Evolutionary conservation across 202 grass and related monocot genomes (phyloP).

Genomic region (Alloteropsis angusta): DNA sequence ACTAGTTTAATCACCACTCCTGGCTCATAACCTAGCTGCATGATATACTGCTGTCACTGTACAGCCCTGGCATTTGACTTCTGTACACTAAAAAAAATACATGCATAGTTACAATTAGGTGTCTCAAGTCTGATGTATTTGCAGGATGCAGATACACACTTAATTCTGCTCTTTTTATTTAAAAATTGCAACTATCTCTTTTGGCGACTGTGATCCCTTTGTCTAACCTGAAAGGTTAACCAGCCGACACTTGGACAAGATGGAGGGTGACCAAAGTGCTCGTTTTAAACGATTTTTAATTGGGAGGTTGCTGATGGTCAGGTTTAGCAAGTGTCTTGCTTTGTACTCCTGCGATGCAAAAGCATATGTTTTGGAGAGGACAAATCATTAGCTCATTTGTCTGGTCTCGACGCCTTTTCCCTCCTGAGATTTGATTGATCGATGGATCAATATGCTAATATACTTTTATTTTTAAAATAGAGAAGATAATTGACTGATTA

Average conservation of each 20-base stretch:
- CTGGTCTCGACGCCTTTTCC: not conserved
- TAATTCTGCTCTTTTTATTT: not conserved
- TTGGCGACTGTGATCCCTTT: not conserved
- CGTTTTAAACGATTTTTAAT: not conserved
- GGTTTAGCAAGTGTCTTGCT: slow-evolving; percentile 31
- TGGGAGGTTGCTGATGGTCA: not conserved
- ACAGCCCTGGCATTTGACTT: slow-evolving; percentile 36
- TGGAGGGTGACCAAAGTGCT: slow-evolving; percentile 27
- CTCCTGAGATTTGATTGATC: slow-evolving; percentile 12
- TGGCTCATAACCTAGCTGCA: slow-evolving; percentile 1
- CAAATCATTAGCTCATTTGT: slow-evolving; percentile 19
- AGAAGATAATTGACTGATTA: slow-evolving; percentile 15
- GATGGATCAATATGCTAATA: not conserved
- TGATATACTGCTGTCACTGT: not conserved
- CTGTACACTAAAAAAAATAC: slow-evolving; percentile 8
- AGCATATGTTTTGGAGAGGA: slow-evolving; percentile 9
- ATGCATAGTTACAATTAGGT: not conserved
- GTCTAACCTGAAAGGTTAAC: not conserved
- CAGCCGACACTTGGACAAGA: slow-evolving; percentile 28
- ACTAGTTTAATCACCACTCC: slow-evolving; percentile 6
- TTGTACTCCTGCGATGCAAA: slow-evolving; percentile 27
- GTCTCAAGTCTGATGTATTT: not conserved
- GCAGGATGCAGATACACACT: not conserved
- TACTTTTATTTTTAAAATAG: not conserved
- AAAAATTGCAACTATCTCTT: not conserved